phyloP scores from a whole-genome alignment of 2,329 filamentous ascomycete genomes.

The Gaeumannomyces sp. region DNA sequence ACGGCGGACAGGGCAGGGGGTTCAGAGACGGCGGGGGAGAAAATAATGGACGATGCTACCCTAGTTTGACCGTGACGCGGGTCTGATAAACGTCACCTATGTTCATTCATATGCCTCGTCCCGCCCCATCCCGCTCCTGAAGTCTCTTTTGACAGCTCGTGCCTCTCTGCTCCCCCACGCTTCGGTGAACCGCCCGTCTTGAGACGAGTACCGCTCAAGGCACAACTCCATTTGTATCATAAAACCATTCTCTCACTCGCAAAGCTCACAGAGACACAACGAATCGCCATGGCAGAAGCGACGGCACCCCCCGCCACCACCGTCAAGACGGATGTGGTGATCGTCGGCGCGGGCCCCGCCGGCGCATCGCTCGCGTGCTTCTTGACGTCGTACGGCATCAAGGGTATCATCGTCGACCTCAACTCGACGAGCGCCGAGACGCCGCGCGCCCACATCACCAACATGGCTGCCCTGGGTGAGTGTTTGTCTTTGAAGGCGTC shows the following conservation, averaged over 20 bases:
- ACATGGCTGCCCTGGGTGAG: slow-evolving; percentile 45
- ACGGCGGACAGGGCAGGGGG: not conserved
- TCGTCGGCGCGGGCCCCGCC: slow-evolving; percentile 47
- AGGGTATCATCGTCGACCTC: slow-evolving; percentile 46
- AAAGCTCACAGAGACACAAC: not conserved
- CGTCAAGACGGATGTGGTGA: slow-evolving; percentile 39
- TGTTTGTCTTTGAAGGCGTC: not conserved
- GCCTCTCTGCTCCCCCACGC: not conserved
- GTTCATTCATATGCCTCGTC: not conserved
- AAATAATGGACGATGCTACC: not conserved
- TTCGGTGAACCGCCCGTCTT: no score
- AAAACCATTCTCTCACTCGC: no score
- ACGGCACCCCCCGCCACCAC: slow-evolving; percentile 1
- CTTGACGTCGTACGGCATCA: slow-evolving; percentile 40
- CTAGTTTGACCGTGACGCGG: not conserved
- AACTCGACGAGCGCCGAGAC: slow-evolving; percentile 46
- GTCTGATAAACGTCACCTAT: not conserved
- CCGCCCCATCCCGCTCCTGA: not conserved
- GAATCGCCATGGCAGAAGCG: not conserved
- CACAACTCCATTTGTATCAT: not conserved
- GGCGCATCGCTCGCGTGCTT: slow-evolving; percentile 50
- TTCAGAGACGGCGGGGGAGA: no score
- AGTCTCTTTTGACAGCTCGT: not conserved
- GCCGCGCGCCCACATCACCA: slow-evolving; percentile 55
- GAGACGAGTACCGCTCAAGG: not conserved